phyloP scores from a whole-genome alignment of 257 asterid species.

The Leptodermis oblonga region DNA sequence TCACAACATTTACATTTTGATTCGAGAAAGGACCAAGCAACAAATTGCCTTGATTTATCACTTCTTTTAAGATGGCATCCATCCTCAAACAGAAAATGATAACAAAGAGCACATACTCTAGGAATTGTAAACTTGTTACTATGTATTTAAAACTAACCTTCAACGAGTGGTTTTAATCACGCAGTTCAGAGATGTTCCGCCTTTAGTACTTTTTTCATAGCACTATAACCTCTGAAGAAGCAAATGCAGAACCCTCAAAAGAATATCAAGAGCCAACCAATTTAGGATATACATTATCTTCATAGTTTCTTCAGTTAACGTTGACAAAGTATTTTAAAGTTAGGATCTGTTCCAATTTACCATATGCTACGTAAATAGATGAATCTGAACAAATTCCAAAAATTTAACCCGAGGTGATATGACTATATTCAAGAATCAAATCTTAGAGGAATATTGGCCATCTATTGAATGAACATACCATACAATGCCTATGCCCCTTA shows the following conservation, averaged over 20 bases:
- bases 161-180: not conserved
- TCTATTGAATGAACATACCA: no score
- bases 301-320: no score
- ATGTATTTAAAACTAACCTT: not conserved
- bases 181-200: not conserved
- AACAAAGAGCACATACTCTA: not conserved
- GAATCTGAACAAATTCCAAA: no score
- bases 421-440: no score
- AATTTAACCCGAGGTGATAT: no score
- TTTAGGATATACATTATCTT: not conserved
- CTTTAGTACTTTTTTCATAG: not conserved
- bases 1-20: no score
- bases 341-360: not conserved
- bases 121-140: not conserved
- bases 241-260: not conserved
- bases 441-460: no score
- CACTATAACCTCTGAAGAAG: slow-evolving; percentile 10
- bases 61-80: not conserved
- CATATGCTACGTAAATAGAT: no score
- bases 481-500: no score
- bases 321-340: not conserved
- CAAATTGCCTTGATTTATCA: no score
- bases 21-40: no score
- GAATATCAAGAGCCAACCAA: not conserved
- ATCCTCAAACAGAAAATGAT: not conserved